Evolutionary conservation across 2,329 filamentous ascomycete species (phyloP).

Genomic region (Epichloe gansuensis): DNA sequence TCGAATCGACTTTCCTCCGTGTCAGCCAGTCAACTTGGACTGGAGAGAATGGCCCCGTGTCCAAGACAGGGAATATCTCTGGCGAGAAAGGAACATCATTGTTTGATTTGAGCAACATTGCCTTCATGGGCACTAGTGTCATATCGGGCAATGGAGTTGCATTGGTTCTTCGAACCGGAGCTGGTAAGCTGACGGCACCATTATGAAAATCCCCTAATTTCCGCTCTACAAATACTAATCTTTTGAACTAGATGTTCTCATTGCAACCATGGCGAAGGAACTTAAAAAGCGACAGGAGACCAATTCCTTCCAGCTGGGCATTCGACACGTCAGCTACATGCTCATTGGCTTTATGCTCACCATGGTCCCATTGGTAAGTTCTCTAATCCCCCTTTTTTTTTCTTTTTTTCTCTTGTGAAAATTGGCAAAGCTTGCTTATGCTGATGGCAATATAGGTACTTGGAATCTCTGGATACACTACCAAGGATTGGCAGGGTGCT

Average conservation of each 20-base stretch:
- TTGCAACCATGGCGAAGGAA: constrained; percentile 16
- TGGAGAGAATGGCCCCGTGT: constrained; percentile 16
- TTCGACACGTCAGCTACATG: constrained; percentile 18
- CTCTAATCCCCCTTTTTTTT: no score
- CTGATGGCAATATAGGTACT: constrained; percentile 9
- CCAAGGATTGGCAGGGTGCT: constrained; percentile 15
- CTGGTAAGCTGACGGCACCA: constrained; percentile 3
- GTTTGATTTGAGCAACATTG: constrained; percentile 16
- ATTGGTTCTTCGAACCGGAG: constrained; percentile 15
- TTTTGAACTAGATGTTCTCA: constrained; percentile 11
- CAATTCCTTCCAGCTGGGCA: constrained; percentile 18
- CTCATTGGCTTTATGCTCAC: constrained; percentile 17
- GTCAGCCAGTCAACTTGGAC: constrained; percentile 20
- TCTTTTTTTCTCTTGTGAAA: not conserved
- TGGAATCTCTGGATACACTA: constrained; percentile 14
- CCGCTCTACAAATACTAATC: not conserved
- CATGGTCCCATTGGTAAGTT: constrained; percentile 19
- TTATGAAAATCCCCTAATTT: no score
- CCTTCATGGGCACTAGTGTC: constrained; percentile 17
- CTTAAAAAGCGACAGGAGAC: constrained; percentile 12
- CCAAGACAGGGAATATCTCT: constrained; percentile 9
- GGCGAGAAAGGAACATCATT: constrained; percentile 12
- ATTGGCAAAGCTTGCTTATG: not conserved
- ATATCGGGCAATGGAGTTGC: constrained; percentile 16
- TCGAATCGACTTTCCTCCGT: constrained; percentile 16